Base-by-base conservation (phyloP, 768 basidiomycete species). In the Fomitopsis serialis region DNA sequence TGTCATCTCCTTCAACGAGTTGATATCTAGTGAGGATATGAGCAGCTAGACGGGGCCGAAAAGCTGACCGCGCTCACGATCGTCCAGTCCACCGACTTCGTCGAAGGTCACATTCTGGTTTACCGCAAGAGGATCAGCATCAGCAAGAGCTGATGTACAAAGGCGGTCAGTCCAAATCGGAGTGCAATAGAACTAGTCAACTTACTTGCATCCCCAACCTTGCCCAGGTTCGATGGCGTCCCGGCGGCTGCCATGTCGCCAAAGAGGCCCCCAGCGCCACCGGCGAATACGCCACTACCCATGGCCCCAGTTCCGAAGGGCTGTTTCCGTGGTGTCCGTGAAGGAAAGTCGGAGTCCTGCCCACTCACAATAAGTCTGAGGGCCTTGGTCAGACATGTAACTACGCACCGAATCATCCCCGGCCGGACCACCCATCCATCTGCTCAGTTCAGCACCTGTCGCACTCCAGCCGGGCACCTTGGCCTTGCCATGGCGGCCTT, bases 1-100 rank as follows among this genome's bases (percentile, higher is more conserved):
- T 0, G 98, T 98, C 97, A 99, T 98, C 67, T 99, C 97, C 72
- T 98, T 98, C 54, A 98, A 72, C 8, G 93, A 89, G 64, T 96
- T 92, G 52, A 99, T 96, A 61, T 99, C 92, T 95, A 51, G 10
- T 42, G 19, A 7, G 5, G 23, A 35, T 12, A 21, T 24, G 5
- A 25, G 7, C 19, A 34, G n/a, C n/a, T n/a, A n/a, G n/a, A n/a
- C n/a, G n/a, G n/a, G n/a, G n/a, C 37, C 32, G 8, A 57, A 34
- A 22, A 42, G 42, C 48, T 46, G 35, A 40, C 25, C 7, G n/a
- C 44, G 77, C 84, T 65, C 62, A 94, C 93, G 96, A 50, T 92
- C 89, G 61, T 98, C 95, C 37, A 99, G 72, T 2, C 97, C 97
- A 22, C 97, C 97, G 24, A 98, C 92, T 71, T 93, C 92, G 62